These are phyloP conservation scores for Backusella tarrabulga DNA, from an alignment of 192 early-diverging fungal species.

Conservation along the genomic window DNA sequence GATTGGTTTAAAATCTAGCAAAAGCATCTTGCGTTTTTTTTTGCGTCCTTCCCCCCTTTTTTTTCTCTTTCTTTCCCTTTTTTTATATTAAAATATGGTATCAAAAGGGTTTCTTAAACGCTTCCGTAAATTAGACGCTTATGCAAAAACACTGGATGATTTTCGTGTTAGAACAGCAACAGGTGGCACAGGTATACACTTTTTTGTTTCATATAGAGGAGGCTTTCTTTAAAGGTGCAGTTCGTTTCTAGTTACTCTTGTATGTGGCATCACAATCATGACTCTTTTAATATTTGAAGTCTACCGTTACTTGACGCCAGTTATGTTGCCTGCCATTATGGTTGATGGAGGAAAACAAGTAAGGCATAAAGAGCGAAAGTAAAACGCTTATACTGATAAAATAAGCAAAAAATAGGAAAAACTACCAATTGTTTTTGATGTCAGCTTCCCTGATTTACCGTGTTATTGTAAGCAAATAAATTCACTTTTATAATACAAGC, in stretches of 20 bases:
- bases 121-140: constrained; percentile 71
- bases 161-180: constrained; percentile 77
- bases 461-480: constrained; percentile 64
- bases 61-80: background rate
- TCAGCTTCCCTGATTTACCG: constrained; percentile 87
- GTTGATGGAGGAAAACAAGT: constrained; percentile 77
- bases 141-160: constrained; percentile 96
- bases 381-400: background rate
- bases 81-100: constrained; percentile 6
- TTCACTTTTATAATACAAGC: background rate
- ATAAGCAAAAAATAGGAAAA: constrained; percentile 52
- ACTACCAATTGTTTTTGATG: constrained; percentile 84
- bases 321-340: constrained; percentile 67
- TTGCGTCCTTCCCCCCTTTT: background rate
- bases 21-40: background rate
- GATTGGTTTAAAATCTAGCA: background rate
- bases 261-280: constrained; percentile 65
- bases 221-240: background rate
- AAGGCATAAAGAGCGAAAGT: background rate
- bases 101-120: constrained; percentile 37
- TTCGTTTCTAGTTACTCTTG: constrained; percentile 64
- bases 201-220: background rate
- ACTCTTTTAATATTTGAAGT: constrained; percentile 82
- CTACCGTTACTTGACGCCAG: constrained; percentile 66
- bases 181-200: constrained; percentile 63